Base-by-base conservation (phyloP, 148 eudicot species). In the Gaultheria prostrata region DNA sequence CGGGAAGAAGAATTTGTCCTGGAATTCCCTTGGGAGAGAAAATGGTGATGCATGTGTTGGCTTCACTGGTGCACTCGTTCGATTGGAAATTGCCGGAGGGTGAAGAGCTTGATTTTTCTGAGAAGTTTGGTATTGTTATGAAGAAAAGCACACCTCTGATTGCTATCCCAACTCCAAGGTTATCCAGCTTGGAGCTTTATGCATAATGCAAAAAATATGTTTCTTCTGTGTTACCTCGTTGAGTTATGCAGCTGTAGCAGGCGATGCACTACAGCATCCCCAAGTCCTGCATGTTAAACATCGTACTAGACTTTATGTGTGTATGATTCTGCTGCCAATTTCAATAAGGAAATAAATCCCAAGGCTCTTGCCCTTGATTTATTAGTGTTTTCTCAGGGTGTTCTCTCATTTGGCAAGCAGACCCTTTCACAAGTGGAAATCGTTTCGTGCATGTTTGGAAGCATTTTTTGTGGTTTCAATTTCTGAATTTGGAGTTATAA, bases 1-100 rank as follows among this genome's bases (percentile, higher is more conserved):
- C 91, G 0, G 91, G 91, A 2, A 87, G 91, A 61, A 90, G 94
- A 80, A 85, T 81, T 2, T 92, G 94, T 65, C 43, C 89, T 1
- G 91, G 90, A 9, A 77, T 86, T 18, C 33, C 84, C 0, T 46
- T 89, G 54, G 91, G 88, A 0, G 90, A 88, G 78, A 88, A 78
- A 63, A 91, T 43, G 70, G 32, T 85, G 1, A 48, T 88, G 82
- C 45, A 81, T 59, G 35, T 78, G 26, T 76, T 89, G 76, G 91
- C 89, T 61, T 88, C 89, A 7, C 57, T 87, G 1, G 50, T 88
- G 83, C 92, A 89, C 69, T 78, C 82, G 43, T 89, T 88, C 8
- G 56, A 85, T 14, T 91, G 93, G 91, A 65, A 74, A 33, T 49
- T 86, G 35, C 87, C 91, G 0, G 26, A 78, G 30, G 85, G 77